phyloP scores from a whole-genome alignment of 2,329 filamentous ascomycete species.

The Colletotrichum kahawae region DNA sequence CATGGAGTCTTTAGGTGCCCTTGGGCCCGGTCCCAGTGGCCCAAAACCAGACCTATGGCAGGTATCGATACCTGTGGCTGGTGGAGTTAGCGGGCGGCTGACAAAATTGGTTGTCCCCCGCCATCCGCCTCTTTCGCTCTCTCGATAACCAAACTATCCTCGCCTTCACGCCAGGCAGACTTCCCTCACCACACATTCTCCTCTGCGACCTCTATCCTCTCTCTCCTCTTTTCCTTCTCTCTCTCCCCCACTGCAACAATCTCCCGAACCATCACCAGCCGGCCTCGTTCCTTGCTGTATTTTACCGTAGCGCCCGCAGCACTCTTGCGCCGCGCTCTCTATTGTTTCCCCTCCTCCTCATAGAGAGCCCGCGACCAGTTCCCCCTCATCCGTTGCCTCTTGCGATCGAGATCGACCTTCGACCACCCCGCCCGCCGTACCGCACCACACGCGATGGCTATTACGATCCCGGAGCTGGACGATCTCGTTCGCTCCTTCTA shows the following conservation, averaged over 20 bases:
- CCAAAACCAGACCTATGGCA: background rate
- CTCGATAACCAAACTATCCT: conserved; percentile 21
- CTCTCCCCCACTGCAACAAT: conserved; percentile 1
- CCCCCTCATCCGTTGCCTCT: conserved; percentile 16
- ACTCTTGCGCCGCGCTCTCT: conserved; percentile 20
- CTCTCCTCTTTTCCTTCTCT: background rate
- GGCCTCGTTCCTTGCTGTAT: background rate
- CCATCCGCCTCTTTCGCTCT: conserved; percentile 22
- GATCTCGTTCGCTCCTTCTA: conserved; percentile 96
- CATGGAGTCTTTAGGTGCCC: background rate
- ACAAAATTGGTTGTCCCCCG: conserved; percentile 27
- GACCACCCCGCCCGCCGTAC: conserved; percentile 34
- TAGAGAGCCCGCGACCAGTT: conserved; percentile 13
- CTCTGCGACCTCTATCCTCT: background rate
- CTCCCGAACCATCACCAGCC: background rate
- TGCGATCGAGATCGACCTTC: conserved; percentile 25
- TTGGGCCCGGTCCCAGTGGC: background rate
- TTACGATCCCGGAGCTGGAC: conserved; percentile 93
- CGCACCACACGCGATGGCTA: conserved; percentile 59
- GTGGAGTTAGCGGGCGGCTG: conserved; percentile 25
- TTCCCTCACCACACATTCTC: conserved; percentile 7
- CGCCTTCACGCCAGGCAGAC: conserved; percentile 19
- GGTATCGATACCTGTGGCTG: conserved; percentile 23
- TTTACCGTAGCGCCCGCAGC: background rate
- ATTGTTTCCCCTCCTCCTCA: conserved; percentile 27